phyloP scores from a whole-genome alignment of 805 yeast species.

The Kodamaea laetipori region DNA sequence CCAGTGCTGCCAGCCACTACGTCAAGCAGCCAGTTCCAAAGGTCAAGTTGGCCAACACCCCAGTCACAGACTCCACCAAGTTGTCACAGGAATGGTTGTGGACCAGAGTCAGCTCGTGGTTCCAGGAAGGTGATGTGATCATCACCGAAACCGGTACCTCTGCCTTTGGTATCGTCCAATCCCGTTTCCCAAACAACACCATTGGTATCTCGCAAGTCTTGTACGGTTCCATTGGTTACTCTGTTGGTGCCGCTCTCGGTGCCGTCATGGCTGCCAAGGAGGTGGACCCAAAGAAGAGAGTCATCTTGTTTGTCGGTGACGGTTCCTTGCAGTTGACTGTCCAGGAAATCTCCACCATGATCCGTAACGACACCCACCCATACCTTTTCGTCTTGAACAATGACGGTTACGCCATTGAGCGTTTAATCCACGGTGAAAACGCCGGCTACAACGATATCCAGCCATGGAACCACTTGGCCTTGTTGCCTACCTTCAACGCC shows the following conservation, averaged over 20 bases:
- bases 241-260: constrained; percentile 38
- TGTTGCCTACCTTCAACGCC: constrained; percentile 21
- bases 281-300: constrained; percentile 26
- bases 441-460: constrained; percentile 25
- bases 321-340: constrained; percentile 28
- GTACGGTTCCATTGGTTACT: constrained; percentile 40
- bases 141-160: constrained; percentile 41
- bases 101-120: constrained; percentile 30
- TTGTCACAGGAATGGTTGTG: constrained; percentile 35
- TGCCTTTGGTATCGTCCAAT: constrained; percentile 37
- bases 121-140: constrained; percentile 34
- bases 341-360: constrained; percentile 26
- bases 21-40: constrained; percentile 25
- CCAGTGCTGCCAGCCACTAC: constrained; percentile 17
- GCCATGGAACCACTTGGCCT: constrained; percentile 22
- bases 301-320: constrained; percentile 25
- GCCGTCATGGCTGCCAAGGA: constrained; percentile 39
- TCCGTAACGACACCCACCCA: constrained; percentile 17
- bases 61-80: constrained; percentile 14
- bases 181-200: constrained; percentile 31
- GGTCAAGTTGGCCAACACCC: constrained; percentile 17
- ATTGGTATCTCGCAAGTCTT: constrained; percentile 38
- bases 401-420: constrained; percentile 26
- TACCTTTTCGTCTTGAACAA: constrained; percentile 25
- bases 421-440: constrained; percentile 23